Evolutionary conservation across 164 flowering plant genomes (phyloP).

Genomic region (Chimonanthus salicifolius): DNA sequence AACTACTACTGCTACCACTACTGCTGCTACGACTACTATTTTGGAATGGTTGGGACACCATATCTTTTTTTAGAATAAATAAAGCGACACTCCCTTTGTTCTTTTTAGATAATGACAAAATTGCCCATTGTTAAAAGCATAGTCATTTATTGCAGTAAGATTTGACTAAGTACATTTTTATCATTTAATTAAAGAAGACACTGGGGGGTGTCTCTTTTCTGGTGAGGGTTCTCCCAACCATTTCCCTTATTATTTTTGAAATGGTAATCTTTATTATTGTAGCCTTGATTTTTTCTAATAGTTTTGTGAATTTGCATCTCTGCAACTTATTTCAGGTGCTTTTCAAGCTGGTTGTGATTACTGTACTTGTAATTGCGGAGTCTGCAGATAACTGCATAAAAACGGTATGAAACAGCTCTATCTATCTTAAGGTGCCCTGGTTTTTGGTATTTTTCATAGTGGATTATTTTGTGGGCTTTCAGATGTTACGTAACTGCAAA

Average conservation of each 20-base stretch:
- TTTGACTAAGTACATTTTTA: too few species aligned
- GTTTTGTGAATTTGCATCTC: background rate
- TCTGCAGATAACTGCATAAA: constrained; percentile 99
- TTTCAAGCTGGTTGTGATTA: constrained; percentile 98
- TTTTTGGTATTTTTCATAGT: background rate
- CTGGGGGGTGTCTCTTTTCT: too few species aligned
- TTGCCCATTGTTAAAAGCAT: too few species aligned
- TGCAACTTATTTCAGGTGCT: constrained; percentile 60
- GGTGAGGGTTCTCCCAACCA: too few species aligned
- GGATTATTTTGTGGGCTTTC: constrained; percentile 13
- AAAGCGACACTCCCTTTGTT: too few species aligned
- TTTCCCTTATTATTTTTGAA: background rate
- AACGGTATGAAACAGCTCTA: constrained; percentile 49
- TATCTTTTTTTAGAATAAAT: too few species aligned
- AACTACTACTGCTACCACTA: too few species aligned
- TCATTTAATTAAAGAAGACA: too few species aligned
- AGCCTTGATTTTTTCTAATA: background rate
- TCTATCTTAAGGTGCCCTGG: background rate
- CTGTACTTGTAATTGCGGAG: constrained; percentile 96
- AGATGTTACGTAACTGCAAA: constrained; percentile 99
- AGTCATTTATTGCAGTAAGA: too few species aligned
- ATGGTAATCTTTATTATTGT: background rate
- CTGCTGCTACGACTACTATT: too few species aligned
- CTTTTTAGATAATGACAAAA: too few species aligned
- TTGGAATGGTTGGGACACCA: too few species aligned